These are phyloP conservation scores for Mucor piriformis DNA, from an alignment of 371 early-diverging fungal genomes.

Conservation along the genomic window DNA sequence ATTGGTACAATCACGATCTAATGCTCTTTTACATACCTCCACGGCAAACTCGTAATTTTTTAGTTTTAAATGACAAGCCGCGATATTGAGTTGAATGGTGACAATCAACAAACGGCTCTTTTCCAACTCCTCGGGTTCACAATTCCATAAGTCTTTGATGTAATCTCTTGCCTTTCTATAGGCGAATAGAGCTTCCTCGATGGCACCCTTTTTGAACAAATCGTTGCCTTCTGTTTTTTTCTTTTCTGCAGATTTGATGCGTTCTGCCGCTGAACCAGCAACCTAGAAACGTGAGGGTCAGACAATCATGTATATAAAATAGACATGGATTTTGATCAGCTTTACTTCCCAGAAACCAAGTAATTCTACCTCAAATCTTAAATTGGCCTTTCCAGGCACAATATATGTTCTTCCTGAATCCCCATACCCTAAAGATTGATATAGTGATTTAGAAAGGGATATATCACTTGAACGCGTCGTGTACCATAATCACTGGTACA, in stretches of 20 bases:
- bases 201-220: slow-evolving; percentile 40
- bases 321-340: too few species aligned
- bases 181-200: slow-evolving; percentile 34
- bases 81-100: slow-evolving; percentile 42
- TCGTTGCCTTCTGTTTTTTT: slow-evolving; percentile 62
- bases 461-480: too few species aligned
- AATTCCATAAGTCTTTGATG: slow-evolving; percentile 45
- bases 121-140: slow-evolving; percentile 35
- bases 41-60: slow-evolving; percentile 43
- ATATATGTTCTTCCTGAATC: slow-evolving; percentile 52
- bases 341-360: slow-evolving; percentile 56
- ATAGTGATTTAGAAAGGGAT: background rate
- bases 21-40: slow-evolving; percentile 48
- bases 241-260: slow-evolving; percentile 41
- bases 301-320: too few species aligned
- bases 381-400: slow-evolving; percentile 56
- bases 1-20: slow-evolving; percentile 57
- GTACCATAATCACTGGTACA: slow-evolving; percentile 64
- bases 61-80: slow-evolving; percentile 45
- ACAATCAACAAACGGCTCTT: slow-evolving; percentile 35
- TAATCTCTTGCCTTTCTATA: slow-evolving; percentile 42
- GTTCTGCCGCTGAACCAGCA: slow-evolving; percentile 30
- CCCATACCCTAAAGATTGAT: slow-evolving; percentile 53
- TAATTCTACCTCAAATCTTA: slow-evolving; percentile 60
- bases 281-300: slow-evolving; percentile 11